phyloP scores from a whole-genome alignment of 768 basidiomycete species.

The Pleurotus pulmonarius region DNA sequence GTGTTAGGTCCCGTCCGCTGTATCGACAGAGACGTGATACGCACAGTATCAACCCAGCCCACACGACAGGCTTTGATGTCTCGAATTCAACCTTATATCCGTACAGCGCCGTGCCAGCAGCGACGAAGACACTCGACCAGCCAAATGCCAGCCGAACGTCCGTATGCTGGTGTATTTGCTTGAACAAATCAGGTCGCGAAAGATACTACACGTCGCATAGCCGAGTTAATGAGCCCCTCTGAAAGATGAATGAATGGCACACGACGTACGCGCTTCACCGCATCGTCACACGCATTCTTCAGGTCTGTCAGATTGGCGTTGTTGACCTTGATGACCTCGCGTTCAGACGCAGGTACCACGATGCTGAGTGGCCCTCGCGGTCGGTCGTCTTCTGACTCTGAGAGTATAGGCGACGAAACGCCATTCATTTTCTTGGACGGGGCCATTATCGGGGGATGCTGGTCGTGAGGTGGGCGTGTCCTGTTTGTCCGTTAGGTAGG shows the following conservation, averaged over 20 bases:
- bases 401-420: conserved; percentile 1
- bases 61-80: conserved; percentile 76
- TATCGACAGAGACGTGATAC: conserved; percentile 25
- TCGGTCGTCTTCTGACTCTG: conserved; percentile 18
- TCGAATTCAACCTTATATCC: conserved; percentile 90
- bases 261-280: conserved; percentile 72
- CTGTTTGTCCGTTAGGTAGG: no score
- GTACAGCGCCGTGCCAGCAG: conserved; percentile 78
- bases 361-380: conserved; percentile 55
- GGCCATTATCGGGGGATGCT: neutral
- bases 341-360: conserved; percentile 34
- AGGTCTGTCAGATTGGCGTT: conserved; percentile 53
- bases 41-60: conserved; percentile 74
- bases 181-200: conserved; percentile 77
- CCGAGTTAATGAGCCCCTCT: neutral
- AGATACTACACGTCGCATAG: conserved; percentile 54
- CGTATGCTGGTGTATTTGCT: conserved; percentile 81
- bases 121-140: conserved; percentile 82
- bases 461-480: neutral
- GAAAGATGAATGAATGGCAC: neutral
- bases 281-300: conserved; percentile 81
- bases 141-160: conserved; percentile 86
- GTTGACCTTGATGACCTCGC: conserved; percentile 61
- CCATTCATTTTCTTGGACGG: conserved; percentile 3
- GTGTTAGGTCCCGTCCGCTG: neutral